Conservation (phyloP, 2,329 filamentous ascomycete genomes). For the Penicillium sp. region DNA sequence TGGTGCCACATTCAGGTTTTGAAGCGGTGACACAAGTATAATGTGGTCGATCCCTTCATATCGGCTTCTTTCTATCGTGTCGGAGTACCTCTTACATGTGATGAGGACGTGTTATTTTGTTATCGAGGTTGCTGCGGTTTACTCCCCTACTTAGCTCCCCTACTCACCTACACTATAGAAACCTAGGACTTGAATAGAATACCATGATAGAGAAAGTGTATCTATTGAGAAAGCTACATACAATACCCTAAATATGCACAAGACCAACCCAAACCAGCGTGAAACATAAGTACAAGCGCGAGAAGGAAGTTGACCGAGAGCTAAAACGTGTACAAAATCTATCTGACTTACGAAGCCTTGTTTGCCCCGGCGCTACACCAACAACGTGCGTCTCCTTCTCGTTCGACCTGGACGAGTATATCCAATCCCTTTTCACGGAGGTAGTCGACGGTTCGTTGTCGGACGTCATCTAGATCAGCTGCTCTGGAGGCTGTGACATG, state of each 20-base stretch:
- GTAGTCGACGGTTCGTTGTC: conserved; percentile 75
- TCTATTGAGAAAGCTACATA: neutral
- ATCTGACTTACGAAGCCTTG: conserved; percentile 7
- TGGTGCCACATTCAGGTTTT: neutral
- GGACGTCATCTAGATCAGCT: conserved; percentile 80
- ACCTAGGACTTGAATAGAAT: too few species aligned
- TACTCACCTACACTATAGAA: too few species aligned
- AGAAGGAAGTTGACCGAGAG: neutral
- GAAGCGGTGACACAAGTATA: neutral
- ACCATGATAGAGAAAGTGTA: neutral
- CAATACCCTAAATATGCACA: neutral
- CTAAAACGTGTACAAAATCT: neutral
- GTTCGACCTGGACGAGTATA: conserved; percentile 84
- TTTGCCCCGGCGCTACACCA: conserved; percentile 64
- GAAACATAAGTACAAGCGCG: neutral
- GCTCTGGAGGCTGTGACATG: conserved; percentile 78
- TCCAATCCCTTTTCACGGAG: conserved; percentile 75
- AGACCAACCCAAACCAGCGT: neutral
- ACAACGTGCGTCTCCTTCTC: conserved; percentile 73
- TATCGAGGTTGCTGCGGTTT: neutral
- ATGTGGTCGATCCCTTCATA: neutral
- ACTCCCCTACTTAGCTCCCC: too few species aligned
- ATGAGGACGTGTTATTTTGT: neutral
- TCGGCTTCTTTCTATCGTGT: neutral
- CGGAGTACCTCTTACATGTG: neutral